These are phyloP conservation scores for Solanum clarkiae DNA, from an alignment of 257 asterid genomes.

Conservation along the genomic window DNA sequence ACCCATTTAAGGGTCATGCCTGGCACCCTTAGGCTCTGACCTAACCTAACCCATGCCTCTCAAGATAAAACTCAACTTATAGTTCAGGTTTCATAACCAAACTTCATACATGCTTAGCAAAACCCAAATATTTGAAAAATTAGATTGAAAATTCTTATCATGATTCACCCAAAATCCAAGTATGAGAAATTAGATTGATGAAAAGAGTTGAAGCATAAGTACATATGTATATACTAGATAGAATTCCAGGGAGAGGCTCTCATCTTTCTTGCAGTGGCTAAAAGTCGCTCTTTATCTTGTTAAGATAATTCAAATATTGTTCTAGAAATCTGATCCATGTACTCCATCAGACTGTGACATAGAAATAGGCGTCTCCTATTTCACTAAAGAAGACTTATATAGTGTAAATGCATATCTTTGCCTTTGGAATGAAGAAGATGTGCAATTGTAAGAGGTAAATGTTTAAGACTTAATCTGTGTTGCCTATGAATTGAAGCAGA, in stretches of 20 bases:
- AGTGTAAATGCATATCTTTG: background rate
- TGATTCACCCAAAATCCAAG: background rate
- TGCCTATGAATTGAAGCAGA: background rate
- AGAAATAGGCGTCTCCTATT: background rate
- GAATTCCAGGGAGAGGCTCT: background rate
- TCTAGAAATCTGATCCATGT: background rate
- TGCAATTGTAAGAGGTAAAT: background rate
- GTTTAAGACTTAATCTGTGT: background rate
- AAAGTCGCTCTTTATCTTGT: background rate
- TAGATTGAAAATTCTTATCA: background rate
- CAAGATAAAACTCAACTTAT: background rate
- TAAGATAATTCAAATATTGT: background rate
- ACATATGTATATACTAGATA: background rate
- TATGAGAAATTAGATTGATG: background rate
- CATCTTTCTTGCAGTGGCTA: background rate
- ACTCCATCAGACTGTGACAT: background rate
- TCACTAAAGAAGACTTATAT: background rate
- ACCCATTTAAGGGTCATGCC: background rate
- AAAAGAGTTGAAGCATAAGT: background rate
- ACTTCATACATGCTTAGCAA: background rate
- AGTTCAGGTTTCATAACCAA: background rate
- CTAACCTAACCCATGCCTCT: background rate
- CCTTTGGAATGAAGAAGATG: background rate
- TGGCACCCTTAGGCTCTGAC: background rate
- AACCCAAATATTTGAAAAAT: background rate